Evolutionary conservation across 2,329 filamentous ascomycete species (phyloP).

Genomic region (Didymella exigua): DNA sequence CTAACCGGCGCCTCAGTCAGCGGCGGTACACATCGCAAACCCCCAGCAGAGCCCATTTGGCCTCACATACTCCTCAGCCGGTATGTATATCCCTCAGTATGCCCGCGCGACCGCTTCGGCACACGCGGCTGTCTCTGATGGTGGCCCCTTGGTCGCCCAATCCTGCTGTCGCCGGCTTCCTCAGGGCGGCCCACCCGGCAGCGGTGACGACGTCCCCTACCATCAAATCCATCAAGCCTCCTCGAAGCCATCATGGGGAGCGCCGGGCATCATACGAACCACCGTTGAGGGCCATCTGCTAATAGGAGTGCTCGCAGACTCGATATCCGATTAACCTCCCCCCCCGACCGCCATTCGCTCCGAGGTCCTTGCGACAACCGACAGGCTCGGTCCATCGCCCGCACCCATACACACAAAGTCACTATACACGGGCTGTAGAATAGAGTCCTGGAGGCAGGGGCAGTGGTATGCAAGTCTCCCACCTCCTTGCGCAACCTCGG

Average conservation of each 20-base stretch:
- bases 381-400: conserved; percentile 43
- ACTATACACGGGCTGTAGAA: conserved; percentile 26
- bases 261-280: conserved; percentile 24
- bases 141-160: conserved; percentile 23
- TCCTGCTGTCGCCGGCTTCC: conserved; percentile 38
- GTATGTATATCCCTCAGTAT: conserved; percentile 43
- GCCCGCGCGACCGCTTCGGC: conserved; percentile 40
- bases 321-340: conserved; percentile 31
- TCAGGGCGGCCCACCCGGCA: conserved; percentile 38
- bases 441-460: conserved; percentile 8
- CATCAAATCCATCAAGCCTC: conserved; percentile 27
- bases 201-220: conserved; percentile 39
- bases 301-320: conserved; percentile 27
- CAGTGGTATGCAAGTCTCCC: conserved; percentile 41
- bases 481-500: conserved; percentile 35
- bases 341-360: conserved; percentile 38
- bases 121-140: conserved; percentile 21
- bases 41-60: conserved; percentile 34
- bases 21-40: conserved; percentile 46
- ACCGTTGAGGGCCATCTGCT: conserved; percentile 32
- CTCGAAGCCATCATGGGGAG: conserved; percentile 23
- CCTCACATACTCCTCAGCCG: conserved; percentile 30
- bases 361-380: conserved; percentile 49
- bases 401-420: conserved; percentile 27
- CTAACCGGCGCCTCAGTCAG: conserved; percentile 43